Conservation (phyloP, 352 stramenopile genomes). For the Globisporangium solare region DNA sequence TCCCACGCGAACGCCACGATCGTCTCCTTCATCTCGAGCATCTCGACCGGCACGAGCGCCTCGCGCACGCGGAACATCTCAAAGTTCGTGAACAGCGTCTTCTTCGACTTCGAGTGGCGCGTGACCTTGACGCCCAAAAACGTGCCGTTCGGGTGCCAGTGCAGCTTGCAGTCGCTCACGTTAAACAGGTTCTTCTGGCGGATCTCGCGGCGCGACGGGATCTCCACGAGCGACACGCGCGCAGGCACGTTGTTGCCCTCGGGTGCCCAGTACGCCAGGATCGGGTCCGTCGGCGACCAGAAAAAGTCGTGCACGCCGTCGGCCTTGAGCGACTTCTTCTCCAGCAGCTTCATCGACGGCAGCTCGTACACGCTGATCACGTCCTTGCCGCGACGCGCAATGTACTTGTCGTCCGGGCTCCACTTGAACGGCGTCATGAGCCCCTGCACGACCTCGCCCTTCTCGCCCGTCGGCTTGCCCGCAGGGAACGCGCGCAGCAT, state of each 20-base stretch:
- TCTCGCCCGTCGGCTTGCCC: slow-evolving; percentile 68
- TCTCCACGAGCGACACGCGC: slow-evolving; percentile 95
- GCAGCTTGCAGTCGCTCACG: slow-evolving; percentile 92
- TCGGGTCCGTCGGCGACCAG: slow-evolving; percentile 94
- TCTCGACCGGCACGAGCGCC: slow-evolving; percentile 95
- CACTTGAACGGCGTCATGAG: slow-evolving; percentile 93
- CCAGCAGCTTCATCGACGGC: slow-evolving; percentile 95
- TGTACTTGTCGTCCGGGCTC: slow-evolving; percentile 94
- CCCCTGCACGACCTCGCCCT: slow-evolving; percentile 72
- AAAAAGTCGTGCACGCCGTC: slow-evolving; percentile 97
- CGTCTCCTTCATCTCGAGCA: slow-evolving; percentile 96
- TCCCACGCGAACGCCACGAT: slow-evolving; percentile 97
- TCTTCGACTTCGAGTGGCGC: slow-evolving; percentile 92
- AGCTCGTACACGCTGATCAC: slow-evolving; percentile 94
- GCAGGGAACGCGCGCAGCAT: slow-evolving; percentile 82
- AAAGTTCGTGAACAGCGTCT: slow-evolving; percentile 99
- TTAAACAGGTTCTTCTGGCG: slow-evolving; percentile 99
- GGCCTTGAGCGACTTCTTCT: slow-evolving; percentile 95
- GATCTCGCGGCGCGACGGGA: slow-evolving; percentile 93
- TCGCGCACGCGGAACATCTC: slow-evolving; percentile 97
- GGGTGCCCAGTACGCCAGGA: slow-evolving; percentile 96
- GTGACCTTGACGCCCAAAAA: slow-evolving; percentile 91
- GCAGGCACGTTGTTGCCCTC: slow-evolving; percentile 94
- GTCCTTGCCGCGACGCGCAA: slow-evolving; percentile 93
- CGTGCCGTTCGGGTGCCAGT: slow-evolving; percentile 96